Percentiles rank a stretch among this genome's conserved stretches.
Conservation (phyloP, 2,329 filamentous ascomycete species). For the Coniella lustricola region DNA sequence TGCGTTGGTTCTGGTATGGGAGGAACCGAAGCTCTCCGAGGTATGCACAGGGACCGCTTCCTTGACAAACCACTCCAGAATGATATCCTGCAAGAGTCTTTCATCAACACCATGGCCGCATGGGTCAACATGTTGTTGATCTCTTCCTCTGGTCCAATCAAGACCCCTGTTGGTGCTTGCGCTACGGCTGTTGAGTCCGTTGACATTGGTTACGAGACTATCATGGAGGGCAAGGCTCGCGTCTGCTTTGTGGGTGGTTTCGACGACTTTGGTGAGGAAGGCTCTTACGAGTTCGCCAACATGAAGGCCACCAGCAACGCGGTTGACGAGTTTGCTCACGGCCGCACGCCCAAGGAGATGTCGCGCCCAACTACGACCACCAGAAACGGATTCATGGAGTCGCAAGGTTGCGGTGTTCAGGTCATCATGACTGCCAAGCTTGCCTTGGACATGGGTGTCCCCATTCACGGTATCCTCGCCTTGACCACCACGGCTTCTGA, state of each 20-base stretch:
- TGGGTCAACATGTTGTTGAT: conserved; percentile 99
- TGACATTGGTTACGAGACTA: conserved; percentile 97
- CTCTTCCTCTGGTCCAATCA: conserved; percentile 95
- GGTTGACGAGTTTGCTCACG: conserved; percentile 91
- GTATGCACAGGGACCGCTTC: conserved; percentile 98
- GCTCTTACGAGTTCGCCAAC: conserved; percentile 98
- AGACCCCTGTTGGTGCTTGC: conserved; percentile 96
- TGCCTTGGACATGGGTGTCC: conserved; percentile 95
- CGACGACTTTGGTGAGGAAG: conserved; percentile 98
- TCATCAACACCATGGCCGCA: conserved; percentile 99
- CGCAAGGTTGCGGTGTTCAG: conserved; percentile 96
- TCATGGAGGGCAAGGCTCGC: conserved; percentile 94
- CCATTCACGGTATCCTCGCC: conserved; percentile 90
- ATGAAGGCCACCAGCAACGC: conserved; percentile 99
- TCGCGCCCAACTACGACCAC: conserved; percentile 96
- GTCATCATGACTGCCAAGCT: conserved; percentile 97
- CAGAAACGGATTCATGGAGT: conserved; percentile 98
- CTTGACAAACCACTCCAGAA: conserved; percentile 97
- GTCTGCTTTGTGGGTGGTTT: conserved; percentile 98
- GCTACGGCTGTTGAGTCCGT: conserved; percentile 96
- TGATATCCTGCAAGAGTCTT: conserved; percentile 97
- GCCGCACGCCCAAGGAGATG: conserved; percentile 94
- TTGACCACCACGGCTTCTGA: conserved; percentile 94
- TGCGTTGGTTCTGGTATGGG: conserved; percentile 98
- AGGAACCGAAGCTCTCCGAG: conserved; percentile 82